These are phyloP conservation scores for Dothiorella sarmentorum DNA, from an alignment of 2,329 filamentous ascomycete genomes.

Conservation along the genomic window DNA sequence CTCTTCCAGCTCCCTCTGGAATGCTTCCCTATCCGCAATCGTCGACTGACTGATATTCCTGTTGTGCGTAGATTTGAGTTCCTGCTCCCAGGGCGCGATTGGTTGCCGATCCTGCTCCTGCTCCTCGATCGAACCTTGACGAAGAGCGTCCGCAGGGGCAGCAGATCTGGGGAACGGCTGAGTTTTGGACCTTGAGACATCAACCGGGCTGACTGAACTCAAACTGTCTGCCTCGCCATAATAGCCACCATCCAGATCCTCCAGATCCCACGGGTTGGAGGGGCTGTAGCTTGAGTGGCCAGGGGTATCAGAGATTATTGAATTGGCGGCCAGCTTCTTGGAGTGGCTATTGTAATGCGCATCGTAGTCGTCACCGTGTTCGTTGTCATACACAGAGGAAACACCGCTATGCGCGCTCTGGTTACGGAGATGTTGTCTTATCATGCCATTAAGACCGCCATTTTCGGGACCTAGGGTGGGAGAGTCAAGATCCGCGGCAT, in stretches of 20 bases:
- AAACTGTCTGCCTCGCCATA: conserved; percentile 35
- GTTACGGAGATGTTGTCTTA: conserved; percentile 78
- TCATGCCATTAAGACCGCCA: conserved; percentile 71
- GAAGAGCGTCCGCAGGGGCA: not conserved
- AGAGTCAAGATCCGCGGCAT: conserved; percentile 57
- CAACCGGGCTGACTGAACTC: conserved; percentile 35
- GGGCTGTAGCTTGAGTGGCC: conserved; percentile 49
- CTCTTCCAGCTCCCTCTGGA: conserved; percentile 68
- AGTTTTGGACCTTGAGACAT: conserved; percentile 26
- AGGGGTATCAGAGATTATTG: conserved; percentile 35
- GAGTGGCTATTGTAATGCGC: conserved; percentile 50
- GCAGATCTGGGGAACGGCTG: conserved; percentile 2
- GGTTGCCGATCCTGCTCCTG: not conserved
- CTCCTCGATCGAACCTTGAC: not conserved
- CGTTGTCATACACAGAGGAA: conserved; percentile 66
- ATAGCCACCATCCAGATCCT: conserved; percentile 45
- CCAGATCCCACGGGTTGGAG: conserved; percentile 55
- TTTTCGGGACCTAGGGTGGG: conserved; percentile 70
- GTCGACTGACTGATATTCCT: conserved; percentile 50
- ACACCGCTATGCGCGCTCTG: conserved; percentile 60
- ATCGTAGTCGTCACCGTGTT: not conserved
- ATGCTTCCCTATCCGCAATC: conserved; percentile 62
- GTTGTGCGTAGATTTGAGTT: conserved; percentile 46
- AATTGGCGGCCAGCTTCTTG: not conserved
- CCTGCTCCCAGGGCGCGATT: conserved; percentile 44